Evolutionary conservation across 192 early-diverging fungal species (phyloP).

Genomic region (Phycomyces blakesleeanus): DNA sequence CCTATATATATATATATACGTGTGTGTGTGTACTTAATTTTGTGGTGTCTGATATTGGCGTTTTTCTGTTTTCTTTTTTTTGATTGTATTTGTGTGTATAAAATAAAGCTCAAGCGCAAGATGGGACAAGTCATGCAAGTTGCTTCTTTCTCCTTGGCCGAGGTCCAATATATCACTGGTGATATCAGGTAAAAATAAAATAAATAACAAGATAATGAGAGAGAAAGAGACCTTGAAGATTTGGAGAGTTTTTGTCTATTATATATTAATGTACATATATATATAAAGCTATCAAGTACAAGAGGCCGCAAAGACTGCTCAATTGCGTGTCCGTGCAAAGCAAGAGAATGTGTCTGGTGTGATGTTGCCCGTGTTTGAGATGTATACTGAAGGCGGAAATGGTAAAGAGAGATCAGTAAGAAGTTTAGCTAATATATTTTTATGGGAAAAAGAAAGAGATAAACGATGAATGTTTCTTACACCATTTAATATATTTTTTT

Average conservation of each 20-base stretch:
- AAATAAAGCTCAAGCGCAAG: conserved; percentile 84
- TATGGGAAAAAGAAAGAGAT: no score
- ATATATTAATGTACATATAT: not conserved
- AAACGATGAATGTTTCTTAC: no score
- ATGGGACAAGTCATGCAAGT: conserved; percentile 99
- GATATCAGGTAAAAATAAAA: conserved; percentile 79
- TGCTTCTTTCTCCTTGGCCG: conserved; percentile 96
- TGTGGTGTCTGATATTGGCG: no score
- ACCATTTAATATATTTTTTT: no score
- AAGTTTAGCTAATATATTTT: not conserved
- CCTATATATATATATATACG: no score
- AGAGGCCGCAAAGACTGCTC: conserved; percentile 88
- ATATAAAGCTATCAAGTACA: conserved; percentile 84
- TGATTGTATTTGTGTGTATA: not conserved
- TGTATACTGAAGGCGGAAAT: conserved; percentile 83
- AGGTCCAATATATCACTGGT: conserved; percentile 94
- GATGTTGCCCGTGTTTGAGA: conserved; percentile 90
- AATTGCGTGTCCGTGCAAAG: conserved; percentile 86
- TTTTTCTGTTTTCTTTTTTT: not conserved
- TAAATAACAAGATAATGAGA: not conserved
- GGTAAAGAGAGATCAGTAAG: conserved; percentile 41
- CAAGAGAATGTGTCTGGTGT: conserved; percentile 98
- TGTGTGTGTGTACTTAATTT: no score
- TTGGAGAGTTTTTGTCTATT: not conserved
- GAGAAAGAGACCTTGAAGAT: not conserved